Base-by-base conservation (phyloP, 192 early-diverging fungal species). In the Coemansia erecta region DNA sequence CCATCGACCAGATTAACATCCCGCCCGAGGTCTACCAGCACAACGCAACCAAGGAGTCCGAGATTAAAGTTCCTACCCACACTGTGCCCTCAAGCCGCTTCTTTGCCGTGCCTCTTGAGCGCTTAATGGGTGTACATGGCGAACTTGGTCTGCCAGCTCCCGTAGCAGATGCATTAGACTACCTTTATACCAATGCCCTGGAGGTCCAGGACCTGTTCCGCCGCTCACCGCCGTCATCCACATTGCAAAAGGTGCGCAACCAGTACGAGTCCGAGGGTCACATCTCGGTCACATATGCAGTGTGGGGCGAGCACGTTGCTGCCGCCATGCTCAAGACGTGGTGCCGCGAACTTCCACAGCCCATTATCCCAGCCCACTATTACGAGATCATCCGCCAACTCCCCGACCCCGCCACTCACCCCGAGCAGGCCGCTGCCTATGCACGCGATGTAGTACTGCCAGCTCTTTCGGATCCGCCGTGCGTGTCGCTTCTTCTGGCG, bases 141-240 rank as follows among this genome's bases (percentile, higher is more conserved):
- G 89, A 89, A 60, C 73, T 83, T 35, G 91, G 89, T 8, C 56
- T 97, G 17, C 94, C 94, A 8, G 67, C 69, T 3, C 86, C 94
- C 21, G 84, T 93, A 11, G 78, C 73, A 21, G 89, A 92, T 31
- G 86, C 87, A 45, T 80, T 94, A 19, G 66, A 80, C 17, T 91
- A 88, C 64, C 81, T 97, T 41, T 73, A 82, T 45, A 61, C 72
- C 6, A 58, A 89, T 41, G 92, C 91, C 0, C 76, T 97, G 39
- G 76, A 85, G 46, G 84, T 85, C 15, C 90, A 92, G 63, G 94
- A 93, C 17, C 64, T 97, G 18, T 97, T 97, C 63, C 81, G 94
- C 15, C 81, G 89, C 42, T 90, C 91, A n/a, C 94, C 94, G 19
- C 77, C 82, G 13, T 86, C 86, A 8, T 66, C 77, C 40, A 83